A percentile compares a stretch with the other conserved stretches of the same genome.
phyloP scores from a whole-genome alignment of 2,329 filamentous ascomycete species.

The Paecilomyces niveus region DNA sequence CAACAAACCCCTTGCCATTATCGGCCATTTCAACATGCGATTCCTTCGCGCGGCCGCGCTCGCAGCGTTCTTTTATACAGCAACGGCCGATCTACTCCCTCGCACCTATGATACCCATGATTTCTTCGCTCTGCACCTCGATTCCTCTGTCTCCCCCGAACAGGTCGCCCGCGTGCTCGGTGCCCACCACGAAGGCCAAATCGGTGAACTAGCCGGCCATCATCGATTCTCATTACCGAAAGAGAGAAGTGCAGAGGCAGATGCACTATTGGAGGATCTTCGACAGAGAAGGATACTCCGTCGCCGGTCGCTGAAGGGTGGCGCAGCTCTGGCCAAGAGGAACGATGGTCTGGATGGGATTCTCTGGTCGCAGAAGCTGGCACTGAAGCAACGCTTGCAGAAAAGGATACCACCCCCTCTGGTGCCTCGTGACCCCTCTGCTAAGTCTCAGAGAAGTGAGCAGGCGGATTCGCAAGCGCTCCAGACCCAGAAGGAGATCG shows the following conservation, averaged over 20 bases:
- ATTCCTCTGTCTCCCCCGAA: constrained; percentile 57
- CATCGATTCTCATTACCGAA: constrained; percentile 73
- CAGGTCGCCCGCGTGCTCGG: constrained; percentile 64
- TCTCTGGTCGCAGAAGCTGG: constrained; percentile 72
- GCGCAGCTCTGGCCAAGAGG: constrained; percentile 11
- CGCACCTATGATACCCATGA: constrained; percentile 76
- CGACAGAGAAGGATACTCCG: constrained; percentile 58
- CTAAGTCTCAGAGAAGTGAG: neutral
- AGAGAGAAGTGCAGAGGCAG: constrained; percentile 48
- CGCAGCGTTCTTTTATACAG: constrained; percentile 32
- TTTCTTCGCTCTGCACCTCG: constrained; percentile 88
- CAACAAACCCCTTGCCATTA: neutral
- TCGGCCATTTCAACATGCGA: constrained; percentile 12
- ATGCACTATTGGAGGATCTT: constrained; percentile 45
- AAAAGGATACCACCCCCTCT: constrained; percentile 47
- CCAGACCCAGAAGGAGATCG: constrained; percentile 53
- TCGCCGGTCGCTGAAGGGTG: constrained; percentile 23
- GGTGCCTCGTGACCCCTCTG: constrained; percentile 35
- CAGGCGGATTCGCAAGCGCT: constrained; percentile 41
- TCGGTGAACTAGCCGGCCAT: constrained; percentile 72
- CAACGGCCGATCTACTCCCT: constrained; percentile 45
- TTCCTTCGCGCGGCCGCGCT: constrained; percentile 15
- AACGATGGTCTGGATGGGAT: constrained; percentile 63
- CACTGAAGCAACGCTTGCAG: constrained; percentile 52
- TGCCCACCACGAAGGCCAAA: constrained; percentile 69